phyloP scores from a whole-genome alignment of 2,329 filamentous ascomycete species.

The Claviceps fusiformis region DNA sequence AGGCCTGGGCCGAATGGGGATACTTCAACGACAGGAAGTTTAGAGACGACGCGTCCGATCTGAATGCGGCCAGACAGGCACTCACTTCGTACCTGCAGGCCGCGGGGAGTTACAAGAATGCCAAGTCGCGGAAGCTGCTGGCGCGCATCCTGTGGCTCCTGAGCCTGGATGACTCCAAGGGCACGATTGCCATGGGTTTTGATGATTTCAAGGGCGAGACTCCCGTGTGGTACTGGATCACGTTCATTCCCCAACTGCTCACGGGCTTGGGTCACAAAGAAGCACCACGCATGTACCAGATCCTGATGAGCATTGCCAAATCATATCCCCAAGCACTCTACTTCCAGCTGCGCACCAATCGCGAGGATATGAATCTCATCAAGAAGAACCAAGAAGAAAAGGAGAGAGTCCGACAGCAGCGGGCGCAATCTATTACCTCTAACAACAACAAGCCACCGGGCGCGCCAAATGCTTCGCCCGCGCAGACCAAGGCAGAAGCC shows the following conservation, averaged over 20 bases:
- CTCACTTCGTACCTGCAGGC: conserved; percentile 94
- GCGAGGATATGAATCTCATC: conserved; percentile 86
- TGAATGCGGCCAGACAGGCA: conserved; percentile 77
- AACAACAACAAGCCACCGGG: conserved; percentile 26
- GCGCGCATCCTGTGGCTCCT: conserved; percentile 90
- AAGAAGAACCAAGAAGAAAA: conserved; percentile 78
- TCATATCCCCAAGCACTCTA: conserved; percentile 91
- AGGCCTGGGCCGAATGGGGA: conserved; percentile 98
- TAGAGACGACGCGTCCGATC: conserved; percentile 73
- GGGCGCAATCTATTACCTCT: conserved; percentile 30
- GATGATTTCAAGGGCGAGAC: conserved; percentile 96
- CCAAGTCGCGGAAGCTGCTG: conserved; percentile 87
- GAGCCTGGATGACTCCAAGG: conserved; percentile 80
- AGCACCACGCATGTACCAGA: conserved; percentile 69
- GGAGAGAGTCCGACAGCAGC: conserved; percentile 43
- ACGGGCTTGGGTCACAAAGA: conserved; percentile 87
- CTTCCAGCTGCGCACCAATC: conserved; percentile 83
- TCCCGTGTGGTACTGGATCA: conserved; percentile 99
- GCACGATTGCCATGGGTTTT: conserved; percentile 71
- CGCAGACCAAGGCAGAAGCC: conserved; percentile 39
- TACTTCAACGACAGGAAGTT: conserved; percentile 96
- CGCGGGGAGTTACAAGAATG: conserved; percentile 90
- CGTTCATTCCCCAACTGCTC: conserved; percentile 91
- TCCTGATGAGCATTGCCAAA: conserved; percentile 89
- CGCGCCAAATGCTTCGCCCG: conserved; percentile 29